Percentiles rank a stretch among this genome's conserved stretches.
Evolutionary conservation across 2,329 filamentous ascomycete genomes (phyloP).

Genomic region (Pseudogymnoascus sp.): DNA sequence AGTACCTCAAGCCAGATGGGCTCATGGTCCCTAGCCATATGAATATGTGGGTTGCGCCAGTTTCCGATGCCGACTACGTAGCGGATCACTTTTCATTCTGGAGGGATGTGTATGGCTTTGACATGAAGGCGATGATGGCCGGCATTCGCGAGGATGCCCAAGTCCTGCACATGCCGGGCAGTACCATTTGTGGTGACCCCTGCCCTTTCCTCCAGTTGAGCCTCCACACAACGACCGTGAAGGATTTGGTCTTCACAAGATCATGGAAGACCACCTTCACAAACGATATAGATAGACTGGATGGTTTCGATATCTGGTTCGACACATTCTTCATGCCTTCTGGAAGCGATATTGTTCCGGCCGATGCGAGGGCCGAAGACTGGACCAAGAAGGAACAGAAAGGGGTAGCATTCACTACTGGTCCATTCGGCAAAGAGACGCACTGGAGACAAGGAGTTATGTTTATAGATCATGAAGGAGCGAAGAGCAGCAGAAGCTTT

Average conservation of each 20-base stretch:
- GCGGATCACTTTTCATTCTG: constrained; percentile 76
- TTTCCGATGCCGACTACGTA: constrained; percentile 70
- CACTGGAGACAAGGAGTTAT: constrained; percentile 87
- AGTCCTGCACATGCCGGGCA: constrained; percentile 61
- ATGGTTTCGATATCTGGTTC: constrained; percentile 89
- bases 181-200: constrained; percentile 51
- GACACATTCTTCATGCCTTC: constrained; percentile 81
- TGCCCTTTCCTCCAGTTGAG: constrained; percentile 68
- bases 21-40: constrained; percentile 82
- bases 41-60: constrained; percentile 73
- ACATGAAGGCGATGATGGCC: constrained; percentile 84
- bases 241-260: constrained; percentile 69
- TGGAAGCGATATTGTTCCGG: constrained; percentile 39
- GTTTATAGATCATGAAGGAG: constrained; percentile 51
- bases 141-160: constrained; percentile 77
- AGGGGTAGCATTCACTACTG: constrained; percentile 80
- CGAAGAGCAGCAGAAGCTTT: constrained; percentile 40
- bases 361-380: constrained; percentile 50
- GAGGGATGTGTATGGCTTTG: constrained; percentile 89
- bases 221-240: constrained; percentile 62
- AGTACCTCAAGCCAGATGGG: constrained; percentile 72
- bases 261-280: constrained; percentile 57
- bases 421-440: constrained; percentile 66
- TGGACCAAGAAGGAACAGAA: constrained; percentile 52
- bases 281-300: constrained; percentile 59